Conservation (phyloP, 163 green algal genomes). For the Trebouxiophyceae sp. region DNA sequence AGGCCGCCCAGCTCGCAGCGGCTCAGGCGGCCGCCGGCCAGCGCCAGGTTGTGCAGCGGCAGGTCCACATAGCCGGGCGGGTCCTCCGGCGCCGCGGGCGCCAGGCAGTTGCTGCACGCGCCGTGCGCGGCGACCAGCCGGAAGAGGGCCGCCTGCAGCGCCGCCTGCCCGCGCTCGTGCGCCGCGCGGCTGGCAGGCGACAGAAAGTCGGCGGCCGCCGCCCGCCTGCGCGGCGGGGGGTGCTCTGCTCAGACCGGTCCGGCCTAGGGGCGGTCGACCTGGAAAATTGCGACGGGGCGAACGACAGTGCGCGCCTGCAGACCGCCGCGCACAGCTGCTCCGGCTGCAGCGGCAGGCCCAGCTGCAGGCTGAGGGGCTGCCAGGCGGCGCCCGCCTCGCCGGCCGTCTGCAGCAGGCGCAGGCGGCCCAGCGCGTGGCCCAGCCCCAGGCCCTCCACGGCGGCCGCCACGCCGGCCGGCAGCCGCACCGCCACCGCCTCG, state of each 20-base stretch:
- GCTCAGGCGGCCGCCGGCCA: too few relatives aligned
- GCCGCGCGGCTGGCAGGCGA: conserved; percentile 6
- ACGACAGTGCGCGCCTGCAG: conserved; percentile 26
- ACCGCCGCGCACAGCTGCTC: conserved; percentile 56
- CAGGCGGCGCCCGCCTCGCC: conserved; percentile 15
- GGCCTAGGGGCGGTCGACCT: background rate
- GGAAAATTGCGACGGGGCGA: background rate
- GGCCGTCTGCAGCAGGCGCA: conserved; percentile 36
- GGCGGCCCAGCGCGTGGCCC: conserved; percentile 30
- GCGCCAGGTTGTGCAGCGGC: conserved; percentile 32
- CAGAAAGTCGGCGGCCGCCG: conserved; percentile 31
- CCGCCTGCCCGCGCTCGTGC: conserved; percentile 32
- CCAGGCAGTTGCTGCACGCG: conserved; percentile 31
- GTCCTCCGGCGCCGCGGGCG: conserved; percentile 9
- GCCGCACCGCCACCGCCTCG: conserved; percentile 8
- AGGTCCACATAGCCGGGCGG: conserved; percentile 30
- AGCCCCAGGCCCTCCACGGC: conserved; percentile 49
- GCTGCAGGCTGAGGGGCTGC: conserved; percentile 50
- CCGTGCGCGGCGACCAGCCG: conserved; percentile 25
- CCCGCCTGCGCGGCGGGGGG: conserved; percentile 7
- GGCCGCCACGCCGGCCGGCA: conserved; percentile 14
- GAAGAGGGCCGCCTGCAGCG: conserved; percentile 34
- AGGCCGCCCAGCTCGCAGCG: too few relatives aligned
- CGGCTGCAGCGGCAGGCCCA: conserved; percentile 64
- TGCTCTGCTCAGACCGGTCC: background rate